A percentile compares a stretch with the other conserved stretches of the same genome.
Evolutionary conservation across 1,284 basidiomycete genomes (phyloP).

Genomic region (Microbotryomycetes sp.): DNA sequence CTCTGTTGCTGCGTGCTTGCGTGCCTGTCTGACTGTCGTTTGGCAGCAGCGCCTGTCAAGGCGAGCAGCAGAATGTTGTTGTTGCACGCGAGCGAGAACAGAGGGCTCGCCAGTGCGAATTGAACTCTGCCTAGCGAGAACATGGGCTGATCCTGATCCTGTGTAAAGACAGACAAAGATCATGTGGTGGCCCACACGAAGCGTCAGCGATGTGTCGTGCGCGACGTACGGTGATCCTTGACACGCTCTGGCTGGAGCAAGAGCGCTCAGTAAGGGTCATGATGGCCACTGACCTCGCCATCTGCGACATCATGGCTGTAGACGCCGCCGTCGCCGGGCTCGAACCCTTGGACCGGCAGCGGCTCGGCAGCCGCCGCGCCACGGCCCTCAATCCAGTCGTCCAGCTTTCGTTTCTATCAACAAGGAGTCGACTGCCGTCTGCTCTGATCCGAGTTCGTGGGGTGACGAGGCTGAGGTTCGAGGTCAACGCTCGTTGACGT

Average conservation of each 20-base stretch:
- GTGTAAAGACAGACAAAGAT: not conserved
- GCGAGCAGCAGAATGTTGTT: conserved; percentile 61
- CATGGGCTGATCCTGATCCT: conserved; percentile 17
- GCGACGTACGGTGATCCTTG: not conserved
- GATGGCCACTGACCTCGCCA: conserved; percentile 12
- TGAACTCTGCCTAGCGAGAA: conserved; percentile 49
- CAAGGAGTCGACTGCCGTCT: no score
- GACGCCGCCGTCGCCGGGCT: conserved; percentile 8
- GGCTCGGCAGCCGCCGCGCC: not conserved
- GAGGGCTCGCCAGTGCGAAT: conserved; percentile 71
- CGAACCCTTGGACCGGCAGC: conserved; percentile 17
- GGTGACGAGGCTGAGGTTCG: no score
- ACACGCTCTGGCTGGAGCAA: not conserved
- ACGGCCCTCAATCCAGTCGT: not conserved
- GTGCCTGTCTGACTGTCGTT: no score
- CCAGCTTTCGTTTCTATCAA: no score
- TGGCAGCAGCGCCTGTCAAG: conserved; percentile 19
- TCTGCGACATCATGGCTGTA: conserved; percentile 10
- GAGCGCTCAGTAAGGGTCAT: no score
- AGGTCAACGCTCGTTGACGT: no score
- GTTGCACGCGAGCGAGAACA: conserved; percentile 69
- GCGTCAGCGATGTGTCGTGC: not conserved
- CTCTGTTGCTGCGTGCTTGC: not conserved
- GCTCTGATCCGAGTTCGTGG: no score
- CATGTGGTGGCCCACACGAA: not conserved